These are phyloP conservation scores for Entomortierella beljakovae DNA, from an alignment of 192 early-diverging fungal genomes.

Conservation along the genomic window DNA sequence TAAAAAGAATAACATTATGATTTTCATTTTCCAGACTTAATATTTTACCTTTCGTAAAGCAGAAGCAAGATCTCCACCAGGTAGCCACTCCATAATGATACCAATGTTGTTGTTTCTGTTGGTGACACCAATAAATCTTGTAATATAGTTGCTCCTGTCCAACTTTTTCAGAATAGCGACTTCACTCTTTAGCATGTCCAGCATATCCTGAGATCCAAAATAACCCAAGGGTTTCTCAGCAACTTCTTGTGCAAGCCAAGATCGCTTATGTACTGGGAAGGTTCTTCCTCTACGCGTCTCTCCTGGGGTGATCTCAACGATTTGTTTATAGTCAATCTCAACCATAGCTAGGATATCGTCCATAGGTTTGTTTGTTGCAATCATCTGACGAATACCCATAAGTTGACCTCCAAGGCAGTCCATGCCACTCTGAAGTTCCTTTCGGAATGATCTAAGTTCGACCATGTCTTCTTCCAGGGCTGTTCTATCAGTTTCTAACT, in stretches of 20 bases:
- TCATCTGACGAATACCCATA: constrained; percentile 53
- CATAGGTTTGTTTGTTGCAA: constrained; percentile 46
- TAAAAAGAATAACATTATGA: neutral
- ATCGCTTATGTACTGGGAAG: constrained; percentile 49
- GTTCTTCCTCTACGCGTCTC: constrained; percentile 46
- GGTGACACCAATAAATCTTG: constrained; percentile 49
- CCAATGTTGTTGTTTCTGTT: constrained; percentile 49
- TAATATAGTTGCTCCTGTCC: constrained; percentile 50
- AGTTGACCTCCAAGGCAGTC: constrained; percentile 47
- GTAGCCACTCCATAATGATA: constrained; percentile 54
- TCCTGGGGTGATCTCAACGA: constrained; percentile 23
- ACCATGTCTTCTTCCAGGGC: constrained; percentile 52
- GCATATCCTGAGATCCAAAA: constrained; percentile 52
- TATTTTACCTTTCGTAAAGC: constrained; percentile 27
- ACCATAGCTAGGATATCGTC: constrained; percentile 46
- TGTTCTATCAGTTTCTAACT: constrained; percentile 48
- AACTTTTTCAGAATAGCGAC: constrained; percentile 53
- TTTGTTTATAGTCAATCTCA: constrained; percentile 44
- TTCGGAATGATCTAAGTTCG: constrained; percentile 32
- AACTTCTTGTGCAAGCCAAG: constrained; percentile 48
- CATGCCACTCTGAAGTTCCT: constrained; percentile 45
- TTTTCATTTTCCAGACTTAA: neutral
- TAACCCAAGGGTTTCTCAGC: constrained; percentile 48
- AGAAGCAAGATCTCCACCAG: constrained; percentile 43
- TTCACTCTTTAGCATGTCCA: constrained; percentile 51